These are phyloP conservation scores for Lolium multiflorum DNA, from an alignment of 176 grass and related monocot species.

Conservation along the genomic window DNA sequence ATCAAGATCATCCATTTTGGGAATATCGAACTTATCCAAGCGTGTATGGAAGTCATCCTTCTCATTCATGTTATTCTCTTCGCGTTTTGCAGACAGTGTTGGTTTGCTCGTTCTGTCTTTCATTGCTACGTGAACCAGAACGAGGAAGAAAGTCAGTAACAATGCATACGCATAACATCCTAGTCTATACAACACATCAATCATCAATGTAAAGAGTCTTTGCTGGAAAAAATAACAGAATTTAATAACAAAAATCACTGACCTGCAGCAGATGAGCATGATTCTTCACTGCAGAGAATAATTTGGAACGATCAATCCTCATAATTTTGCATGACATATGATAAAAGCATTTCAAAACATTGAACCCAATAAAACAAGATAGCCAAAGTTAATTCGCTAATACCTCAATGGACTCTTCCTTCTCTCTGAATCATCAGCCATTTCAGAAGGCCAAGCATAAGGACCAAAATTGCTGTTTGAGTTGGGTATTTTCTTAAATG, in stretches of 20 bases:
- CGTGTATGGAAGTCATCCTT: constrained; percentile 48
- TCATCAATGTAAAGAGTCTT: constrained; percentile 24
- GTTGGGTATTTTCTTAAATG: constrained; percentile 43
- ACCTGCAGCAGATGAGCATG: constrained; percentile 58
- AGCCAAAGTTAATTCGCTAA: constrained; percentile 9
- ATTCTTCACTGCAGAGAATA: constrained; percentile 66
- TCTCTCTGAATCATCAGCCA: constrained; percentile 52
- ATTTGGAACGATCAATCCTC: constrained; percentile 32
- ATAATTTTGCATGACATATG: constrained; percentile 26
- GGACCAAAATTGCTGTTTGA: constrained; percentile 44
- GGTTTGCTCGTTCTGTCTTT: constrained; percentile 44
- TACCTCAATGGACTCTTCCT: constrained; percentile 58
- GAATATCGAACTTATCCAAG: constrained; percentile 50
- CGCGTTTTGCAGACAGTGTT: constrained; percentile 35
- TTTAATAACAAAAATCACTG: constrained; percentile 30
- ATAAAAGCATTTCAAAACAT: constrained; percentile 23
- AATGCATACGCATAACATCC: constrained; percentile 15
- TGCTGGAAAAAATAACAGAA: constrained; percentile 19
- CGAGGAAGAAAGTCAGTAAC: constrained; percentile 24
- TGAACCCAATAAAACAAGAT: constrained; percentile 27
- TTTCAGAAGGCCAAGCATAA: constrained; percentile 49
- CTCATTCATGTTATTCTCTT: constrained; percentile 42
- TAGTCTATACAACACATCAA: constrained; percentile 25
- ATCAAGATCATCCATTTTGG: constrained; percentile 48
- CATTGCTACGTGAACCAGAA: constrained; percentile 39